Base-by-base conservation (phyloP, 169 alveolate genomes). In the Plasmodium cynomolgi region DNA sequence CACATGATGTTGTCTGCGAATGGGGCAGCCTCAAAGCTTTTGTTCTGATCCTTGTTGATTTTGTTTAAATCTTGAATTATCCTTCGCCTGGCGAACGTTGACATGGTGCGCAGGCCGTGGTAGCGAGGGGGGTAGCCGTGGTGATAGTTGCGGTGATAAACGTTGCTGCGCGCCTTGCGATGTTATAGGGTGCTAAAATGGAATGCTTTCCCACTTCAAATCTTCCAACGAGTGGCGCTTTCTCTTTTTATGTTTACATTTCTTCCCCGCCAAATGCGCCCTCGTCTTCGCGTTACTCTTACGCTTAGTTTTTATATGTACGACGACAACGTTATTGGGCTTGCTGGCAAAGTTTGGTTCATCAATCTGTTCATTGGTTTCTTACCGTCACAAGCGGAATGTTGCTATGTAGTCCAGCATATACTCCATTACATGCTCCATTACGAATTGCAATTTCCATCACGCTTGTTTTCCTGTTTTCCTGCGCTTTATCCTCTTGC, bases 11-110 rank as follows among this genome's bases (percentile, higher is more conserved):
- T 98, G 75, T 96, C 97, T 17, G 98, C 97, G 88, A 97, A 97
- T 7, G 99, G 99, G 74, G 98, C 95, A 15, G 99, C 99, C 31
- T 95, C 96, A 56, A 98, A 97, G 33, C 99, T 98, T 86, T 95
- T 96, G 56, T 98, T 98, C n/a, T 97, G 96, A 47, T 98, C 99
- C 74, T 97, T 97, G 80, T 98, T 96, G 26, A 98, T 92, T 96
- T 97, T 97, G 95, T 98, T 95, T 50, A 98, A 93, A 83, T 98
- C 99, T 92, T 98, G 98, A 41, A 98, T 97, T 37, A 98, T 96
- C 83, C 99, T 95, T 81, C 98, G 95, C 94, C 99, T 93, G 31
- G 97, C 97, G 34, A 96, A 95, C n/a, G 97, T 96, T 5, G 97
- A 96, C 97, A 96, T 96, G 33, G 1, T 58, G 71, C 29, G 2